Evolutionary conservation across 352 stramenopile genomes (phyloP).

Genomic region (Phytopythium boreale): DNA sequence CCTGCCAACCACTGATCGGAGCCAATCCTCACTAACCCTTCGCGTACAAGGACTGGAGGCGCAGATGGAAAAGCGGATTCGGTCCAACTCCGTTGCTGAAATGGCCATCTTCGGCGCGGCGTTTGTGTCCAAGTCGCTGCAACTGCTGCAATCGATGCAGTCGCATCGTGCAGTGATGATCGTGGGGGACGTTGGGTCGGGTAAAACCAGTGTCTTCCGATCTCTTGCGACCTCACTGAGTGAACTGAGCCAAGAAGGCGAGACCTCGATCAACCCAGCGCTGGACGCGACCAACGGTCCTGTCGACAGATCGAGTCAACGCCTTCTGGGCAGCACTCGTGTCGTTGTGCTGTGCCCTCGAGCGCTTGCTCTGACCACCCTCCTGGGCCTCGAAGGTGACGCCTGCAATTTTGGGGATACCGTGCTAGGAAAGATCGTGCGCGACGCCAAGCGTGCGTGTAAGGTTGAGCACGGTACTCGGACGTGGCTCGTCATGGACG

Average conservation of each 20-base stretch:
- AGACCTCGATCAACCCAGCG: background rate
- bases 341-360: slow-evolving; percentile 25
- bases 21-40: background rate
- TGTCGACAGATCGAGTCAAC: background rate
- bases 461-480: slow-evolving; percentile 14
- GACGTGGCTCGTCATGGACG: slow-evolving; percentile 72
- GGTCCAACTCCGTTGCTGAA: background rate
- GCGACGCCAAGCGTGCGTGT: slow-evolving; percentile 38
- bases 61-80: background rate
- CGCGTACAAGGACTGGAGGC: background rate
- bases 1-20: too few species aligned
- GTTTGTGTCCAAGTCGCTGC: slow-evolving; percentile 39
- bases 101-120: slow-evolving; percentile 17
- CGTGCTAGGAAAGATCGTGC: slow-evolving; percentile 36
- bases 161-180: slow-evolving; percentile 29
- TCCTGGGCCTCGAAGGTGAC: slow-evolving; percentile 24
- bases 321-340: background rate
- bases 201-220: slow-evolving; percentile 57
- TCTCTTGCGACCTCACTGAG: slow-evolving; percentile 30
- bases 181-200: slow-evolving; percentile 34
- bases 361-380: slow-evolving; percentile 25
- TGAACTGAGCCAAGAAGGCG: background rate
- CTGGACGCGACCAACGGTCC: background rate
- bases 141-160: slow-evolving; percentile 40
- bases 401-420: slow-evolving; percentile 15